Percentiles rank a stretch among this genome's conserved stretches.
Evolutionary conservation across 2,329 filamentous ascomycete species (phyloP).

Genomic region (Colletotrichum sp.): DNA sequence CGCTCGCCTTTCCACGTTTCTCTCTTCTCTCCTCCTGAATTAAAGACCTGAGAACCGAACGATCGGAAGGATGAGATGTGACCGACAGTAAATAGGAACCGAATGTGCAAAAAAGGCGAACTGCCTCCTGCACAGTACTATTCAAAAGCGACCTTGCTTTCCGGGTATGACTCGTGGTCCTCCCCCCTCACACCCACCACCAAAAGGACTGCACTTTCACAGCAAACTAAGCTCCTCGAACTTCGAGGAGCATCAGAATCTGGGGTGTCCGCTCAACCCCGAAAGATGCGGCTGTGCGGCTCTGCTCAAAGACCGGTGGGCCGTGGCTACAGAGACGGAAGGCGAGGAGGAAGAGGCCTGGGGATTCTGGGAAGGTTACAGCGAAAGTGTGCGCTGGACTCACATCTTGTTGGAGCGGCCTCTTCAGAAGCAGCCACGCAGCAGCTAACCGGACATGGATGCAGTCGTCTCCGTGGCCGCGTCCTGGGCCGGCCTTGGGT

Average conservation of each 20-base stretch:
- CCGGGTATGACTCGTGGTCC: too few species aligned
- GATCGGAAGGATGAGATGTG: slow-evolving; percentile 2
- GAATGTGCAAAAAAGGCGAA: neutral
- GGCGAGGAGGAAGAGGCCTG: neutral
- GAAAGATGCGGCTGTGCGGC: neutral
- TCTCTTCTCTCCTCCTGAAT: neutral
- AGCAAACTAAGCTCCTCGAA: neutral
- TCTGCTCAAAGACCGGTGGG: neutral
- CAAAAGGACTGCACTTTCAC: neutral
- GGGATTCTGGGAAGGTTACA: too few species aligned
- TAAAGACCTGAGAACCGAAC: neutral
- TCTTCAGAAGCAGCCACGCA: too few species aligned
- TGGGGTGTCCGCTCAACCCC: neutral
- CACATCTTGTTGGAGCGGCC: too few species aligned
- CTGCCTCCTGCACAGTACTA: neutral
- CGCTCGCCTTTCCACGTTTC: neutral
- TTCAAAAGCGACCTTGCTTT: neutral
- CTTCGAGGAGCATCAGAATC: neutral
- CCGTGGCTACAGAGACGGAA: neutral
- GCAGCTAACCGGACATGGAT: too few species aligned
- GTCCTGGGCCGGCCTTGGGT: too few species aligned
- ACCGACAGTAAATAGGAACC: neutral
- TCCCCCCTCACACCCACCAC: neutral
- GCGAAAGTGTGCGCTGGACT: too few species aligned
- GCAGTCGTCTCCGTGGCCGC: too few species aligned